Evolutionary conservation across 148 eudicot species (phyloP).

Genomic region (Camellia sinensis): DNA sequence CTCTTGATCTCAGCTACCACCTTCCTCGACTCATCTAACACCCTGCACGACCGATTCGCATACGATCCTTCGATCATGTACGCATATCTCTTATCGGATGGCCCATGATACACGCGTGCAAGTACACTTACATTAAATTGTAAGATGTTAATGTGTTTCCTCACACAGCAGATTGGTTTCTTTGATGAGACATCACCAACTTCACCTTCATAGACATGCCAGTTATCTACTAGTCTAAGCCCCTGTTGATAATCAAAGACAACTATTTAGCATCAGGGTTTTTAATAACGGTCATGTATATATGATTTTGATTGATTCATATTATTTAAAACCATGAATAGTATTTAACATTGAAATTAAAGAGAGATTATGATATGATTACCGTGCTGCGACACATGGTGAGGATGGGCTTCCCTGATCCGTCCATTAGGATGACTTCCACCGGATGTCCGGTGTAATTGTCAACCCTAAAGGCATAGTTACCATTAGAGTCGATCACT

Average conservation of each 20-base stretch:
- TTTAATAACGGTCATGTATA: too few species aligned
- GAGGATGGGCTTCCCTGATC: constrained; percentile 47
- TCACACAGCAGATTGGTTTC: constrained; percentile 37
- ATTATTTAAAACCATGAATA: too few species aligned
- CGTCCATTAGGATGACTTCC: constrained; percentile 74
- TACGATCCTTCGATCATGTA: constrained; percentile 72
- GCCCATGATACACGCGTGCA: constrained; percentile 40
- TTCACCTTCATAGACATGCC: constrained; percentile 73
- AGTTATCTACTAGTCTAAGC: constrained; percentile 42
- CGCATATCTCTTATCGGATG: constrained; percentile 27
- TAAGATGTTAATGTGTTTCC: constrained; percentile 34
- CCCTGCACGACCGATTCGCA: constrained; percentile 44
- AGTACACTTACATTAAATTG: constrained; percentile 36
- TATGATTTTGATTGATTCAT: too few species aligned
- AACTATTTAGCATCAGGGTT: background rate
- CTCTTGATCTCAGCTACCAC: constrained; percentile 70
- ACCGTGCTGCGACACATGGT: constrained; percentile 68
- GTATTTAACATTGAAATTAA: too few species aligned
- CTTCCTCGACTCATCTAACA: constrained; percentile 48
- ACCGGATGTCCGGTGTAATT: constrained; percentile 49
- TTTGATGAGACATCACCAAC: background rate
- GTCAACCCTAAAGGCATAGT: constrained; percentile 67
- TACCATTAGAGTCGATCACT: constrained; percentile 59
- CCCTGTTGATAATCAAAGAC: constrained; percentile 26
- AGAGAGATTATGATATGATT: background rate